Percentiles rank a stretch among this genome's conserved stretches.
These are phyloP conservation scores for Starmerella ratchasimensis DNA, from an alignment of 805 yeast genomes.

Conservation along the genomic window DNA sequence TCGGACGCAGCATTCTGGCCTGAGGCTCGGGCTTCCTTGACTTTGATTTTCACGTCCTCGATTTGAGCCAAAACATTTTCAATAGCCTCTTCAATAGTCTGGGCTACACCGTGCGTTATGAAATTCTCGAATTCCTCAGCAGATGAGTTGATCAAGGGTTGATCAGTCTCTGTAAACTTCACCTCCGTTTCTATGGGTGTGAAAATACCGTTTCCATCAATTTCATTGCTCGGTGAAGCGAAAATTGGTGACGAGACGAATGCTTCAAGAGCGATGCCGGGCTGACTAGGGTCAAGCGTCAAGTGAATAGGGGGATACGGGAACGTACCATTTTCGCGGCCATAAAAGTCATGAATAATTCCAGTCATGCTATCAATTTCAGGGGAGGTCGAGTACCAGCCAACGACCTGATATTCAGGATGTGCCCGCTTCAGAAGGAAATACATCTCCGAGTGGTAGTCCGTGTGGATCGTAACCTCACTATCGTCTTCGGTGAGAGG, in stretches of 20 bases:
- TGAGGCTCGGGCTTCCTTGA: conserved; percentile 7
- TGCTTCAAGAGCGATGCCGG: conserved; percentile 46
- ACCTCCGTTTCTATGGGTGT: conserved; percentile 61
- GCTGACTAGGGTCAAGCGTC: conserved; percentile 47
- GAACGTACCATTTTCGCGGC: conserved; percentile 51
- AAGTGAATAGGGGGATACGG: conserved; percentile 71
- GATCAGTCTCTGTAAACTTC: conserved; percentile 43
- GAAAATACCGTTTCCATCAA: conserved; percentile 42
- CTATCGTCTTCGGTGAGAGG: conserved; percentile 58
- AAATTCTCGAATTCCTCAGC: conserved; percentile 20
- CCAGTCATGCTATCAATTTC: conserved; percentile 59
- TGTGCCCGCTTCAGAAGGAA: conserved; percentile 62
- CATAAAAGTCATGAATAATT: conserved; percentile 68
- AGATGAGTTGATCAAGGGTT: conserved; percentile 21
- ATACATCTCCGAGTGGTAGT: conserved; percentile 55
- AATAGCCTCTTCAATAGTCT: conserved; percentile 27
- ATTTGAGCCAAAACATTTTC: conserved; percentile 29
- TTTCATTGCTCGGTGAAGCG: conserved; percentile 24
- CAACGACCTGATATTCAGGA: conserved; percentile 65
- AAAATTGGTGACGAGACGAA: conserved; percentile 62
- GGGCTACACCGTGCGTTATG: conserved; percentile 26
- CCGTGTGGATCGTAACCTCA: conserved; percentile 63
- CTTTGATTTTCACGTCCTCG: conserved; percentile 12
- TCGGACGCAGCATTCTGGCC: conserved; percentile 14
- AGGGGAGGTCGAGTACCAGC: conserved; percentile 59